Conservation (phyloP, 106 monocot genomes). For the Alisma plantagoaquatica region DNA sequence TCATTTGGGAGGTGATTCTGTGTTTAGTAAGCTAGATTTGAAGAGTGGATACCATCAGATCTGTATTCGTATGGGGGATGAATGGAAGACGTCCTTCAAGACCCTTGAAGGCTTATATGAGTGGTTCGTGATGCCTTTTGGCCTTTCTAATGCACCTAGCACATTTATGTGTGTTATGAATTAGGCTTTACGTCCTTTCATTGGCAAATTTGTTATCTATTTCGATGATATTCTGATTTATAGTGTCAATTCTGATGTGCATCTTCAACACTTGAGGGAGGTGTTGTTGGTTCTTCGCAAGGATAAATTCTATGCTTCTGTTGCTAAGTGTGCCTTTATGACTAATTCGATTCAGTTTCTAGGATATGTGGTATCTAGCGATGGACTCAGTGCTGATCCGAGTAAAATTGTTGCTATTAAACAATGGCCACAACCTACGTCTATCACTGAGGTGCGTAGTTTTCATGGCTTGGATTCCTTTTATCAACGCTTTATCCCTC, state of each 20-base stretch:
- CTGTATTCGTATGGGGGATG: not conserved
- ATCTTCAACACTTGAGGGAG: not conserved
- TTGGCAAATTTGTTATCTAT: not conserved
- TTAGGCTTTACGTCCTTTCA: too few species aligned
- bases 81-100: not conserved
- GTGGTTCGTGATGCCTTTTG: too few species aligned
- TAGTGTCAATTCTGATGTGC: not conserved
- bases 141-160: too few species aligned
- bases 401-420: not conserved
- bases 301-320: not conserved
- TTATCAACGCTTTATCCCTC: not conserved
- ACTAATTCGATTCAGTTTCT: not conserved
- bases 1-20: not conserved
- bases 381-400: not conserved
- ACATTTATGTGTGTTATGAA: too few species aligned
- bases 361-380: not conserved
- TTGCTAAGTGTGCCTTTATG: constrained; percentile 1
- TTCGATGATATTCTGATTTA: not conserved
- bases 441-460: not conserved
- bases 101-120: not conserved
- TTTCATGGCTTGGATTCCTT: not conserved
- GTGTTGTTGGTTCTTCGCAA: not conserved
- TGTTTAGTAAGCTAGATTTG: not conserved
- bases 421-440: not conserved
- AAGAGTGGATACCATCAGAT: not conserved